Evolutionary conservation across 2,329 filamentous ascomycete genomes (phyloP).

Genomic region (Xylogone sp.): DNA sequence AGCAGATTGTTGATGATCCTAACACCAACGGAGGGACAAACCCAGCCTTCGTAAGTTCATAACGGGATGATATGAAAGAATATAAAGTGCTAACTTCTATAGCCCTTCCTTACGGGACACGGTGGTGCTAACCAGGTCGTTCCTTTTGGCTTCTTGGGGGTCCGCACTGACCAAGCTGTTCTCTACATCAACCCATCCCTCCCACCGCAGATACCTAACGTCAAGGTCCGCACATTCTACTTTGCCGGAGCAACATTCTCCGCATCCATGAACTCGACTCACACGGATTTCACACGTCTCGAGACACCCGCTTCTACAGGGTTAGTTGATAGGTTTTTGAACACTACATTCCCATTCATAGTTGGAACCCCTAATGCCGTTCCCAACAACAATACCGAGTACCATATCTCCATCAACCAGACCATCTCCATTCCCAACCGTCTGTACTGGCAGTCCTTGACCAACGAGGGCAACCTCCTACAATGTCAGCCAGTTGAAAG

Average conservation of each 20-base stretch:
- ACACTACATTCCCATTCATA: constrained; percentile 53
- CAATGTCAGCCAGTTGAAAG: constrained; percentile 58
- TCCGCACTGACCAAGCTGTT: constrained; percentile 54
- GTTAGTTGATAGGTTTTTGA: constrained; percentile 52
- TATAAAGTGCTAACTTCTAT: constrained; percentile 52
- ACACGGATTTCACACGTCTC: constrained; percentile 57
- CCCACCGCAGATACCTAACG: constrained; percentile 53
- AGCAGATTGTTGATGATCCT: constrained; percentile 61
- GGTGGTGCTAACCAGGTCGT: constrained; percentile 66
- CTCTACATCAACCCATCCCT: constrained; percentile 62
- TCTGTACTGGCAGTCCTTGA: constrained; percentile 48
- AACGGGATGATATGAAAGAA: not conserved
- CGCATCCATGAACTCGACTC: constrained; percentile 57
- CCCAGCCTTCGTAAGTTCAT: constrained; percentile 17
- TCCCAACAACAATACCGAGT: constrained; percentile 36
- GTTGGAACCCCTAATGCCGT: constrained; percentile 42
- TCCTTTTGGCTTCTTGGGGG: constrained; percentile 64
- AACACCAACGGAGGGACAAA: constrained; percentile 48
- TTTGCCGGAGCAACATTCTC: constrained; percentile 63
- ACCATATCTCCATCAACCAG: constrained; percentile 44
- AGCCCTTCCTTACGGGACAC: constrained; percentile 67
- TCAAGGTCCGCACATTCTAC: constrained; percentile 61
- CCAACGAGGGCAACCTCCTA: constrained; percentile 55
- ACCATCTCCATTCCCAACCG: constrained; percentile 56
- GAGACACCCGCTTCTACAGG: constrained; percentile 36